Evolutionary conservation across 1,284 basidiomycete species (phyloP).

Genomic region (Melanopsichium pennsylvanicum): DNA sequence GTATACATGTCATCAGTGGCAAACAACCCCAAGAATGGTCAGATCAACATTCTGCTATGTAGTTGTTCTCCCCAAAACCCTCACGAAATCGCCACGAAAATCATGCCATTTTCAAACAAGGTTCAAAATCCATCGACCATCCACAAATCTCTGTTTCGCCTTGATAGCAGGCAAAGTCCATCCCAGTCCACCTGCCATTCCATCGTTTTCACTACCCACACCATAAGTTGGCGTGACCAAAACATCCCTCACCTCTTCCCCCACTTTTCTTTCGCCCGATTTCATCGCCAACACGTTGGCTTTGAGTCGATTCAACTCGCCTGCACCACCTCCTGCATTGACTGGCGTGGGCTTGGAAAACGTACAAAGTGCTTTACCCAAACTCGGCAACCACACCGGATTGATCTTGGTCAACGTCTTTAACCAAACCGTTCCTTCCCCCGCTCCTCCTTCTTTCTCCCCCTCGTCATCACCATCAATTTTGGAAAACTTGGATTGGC

Average conservation of each 20-base stretch:
- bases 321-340: slow-evolving; percentile 5
- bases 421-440: slow-evolving; percentile 56
- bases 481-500: slow-evolving; percentile 63
- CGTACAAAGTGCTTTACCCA: slow-evolving; percentile 83
- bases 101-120: background rate
- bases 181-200: slow-evolving; percentile 49
- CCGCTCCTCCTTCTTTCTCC: slow-evolving; percentile 13
- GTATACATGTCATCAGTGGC: slow-evolving; percentile 76
- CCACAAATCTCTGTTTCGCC: slow-evolving; percentile 53
- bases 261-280: slow-evolving; percentile 14
- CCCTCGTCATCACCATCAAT: background rate
- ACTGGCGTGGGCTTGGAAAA: slow-evolving; percentile 77
- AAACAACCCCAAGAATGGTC: slow-evolving; percentile 49
- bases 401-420: slow-evolving; percentile 72
- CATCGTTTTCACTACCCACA: slow-evolving; percentile 53
- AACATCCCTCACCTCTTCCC: slow-evolving; percentile 34
- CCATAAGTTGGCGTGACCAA: slow-evolving; percentile 59
- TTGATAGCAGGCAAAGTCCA: slow-evolving; percentile 61
- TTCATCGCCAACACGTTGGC: slow-evolving; percentile 30
- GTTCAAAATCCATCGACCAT: slow-evolving; percentile 56
- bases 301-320: slow-evolving; percentile 13
- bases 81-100: background rate
- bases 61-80: background rate
- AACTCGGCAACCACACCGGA: slow-evolving; percentile 82
- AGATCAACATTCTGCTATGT: slow-evolving; percentile 13